phyloP scores from a whole-genome alignment of 495 filamentous ascomycete genomes.

The Oidiodendron maius region DNA sequence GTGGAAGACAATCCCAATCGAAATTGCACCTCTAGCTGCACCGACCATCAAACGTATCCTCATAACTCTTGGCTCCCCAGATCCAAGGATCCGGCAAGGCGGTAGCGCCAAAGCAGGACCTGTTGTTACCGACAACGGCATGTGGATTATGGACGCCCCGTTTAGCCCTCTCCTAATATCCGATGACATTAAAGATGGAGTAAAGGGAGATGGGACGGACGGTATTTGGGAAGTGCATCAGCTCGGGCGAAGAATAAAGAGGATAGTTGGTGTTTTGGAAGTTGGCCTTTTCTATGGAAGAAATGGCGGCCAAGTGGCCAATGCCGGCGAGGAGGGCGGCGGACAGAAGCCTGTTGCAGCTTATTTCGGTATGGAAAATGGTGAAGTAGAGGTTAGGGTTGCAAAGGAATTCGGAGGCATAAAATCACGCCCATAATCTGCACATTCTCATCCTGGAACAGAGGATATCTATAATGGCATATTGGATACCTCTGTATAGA shows the following conservation, averaged over 20 bases:
- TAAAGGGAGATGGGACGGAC: slow-evolving; percentile 40
- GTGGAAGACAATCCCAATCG: slow-evolving; percentile 83
- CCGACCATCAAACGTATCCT: slow-evolving; percentile 64
- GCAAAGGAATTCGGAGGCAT: slow-evolving; percentile 24
- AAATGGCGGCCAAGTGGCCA: slow-evolving; percentile 62
- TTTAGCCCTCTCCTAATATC: slow-evolving; percentile 66
- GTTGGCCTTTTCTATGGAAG: slow-evolving; percentile 83
- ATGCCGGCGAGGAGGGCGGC: slow-evolving; percentile 48
- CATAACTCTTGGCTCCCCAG: slow-evolving; percentile 57
- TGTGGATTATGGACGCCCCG: slow-evolving; percentile 89
- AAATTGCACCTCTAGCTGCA: slow-evolving; percentile 80
- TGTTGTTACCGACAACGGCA: slow-evolving; percentile 86
- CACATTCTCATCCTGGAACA: not conserved
- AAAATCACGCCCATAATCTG: slow-evolving; percentile 19
- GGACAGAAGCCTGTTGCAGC: slow-evolving; percentile 89
- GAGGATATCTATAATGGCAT: not conserved
- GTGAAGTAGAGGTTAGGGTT: slow-evolving; percentile 50
- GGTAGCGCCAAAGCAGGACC: slow-evolving; percentile 68
- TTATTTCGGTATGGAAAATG: slow-evolving; percentile 90
- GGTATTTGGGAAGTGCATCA: slow-evolving; percentile 74
- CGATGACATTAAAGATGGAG: slow-evolving; percentile 42
- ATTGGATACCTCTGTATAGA: not conserved
- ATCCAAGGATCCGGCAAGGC: slow-evolving; percentile 64
- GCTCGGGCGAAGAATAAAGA: slow-evolving; percentile 66
- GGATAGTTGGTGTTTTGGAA: slow-evolving; percentile 81